Conservation (phyloP, 441 rosid genomes). For the Populus hybrid region DNA sequence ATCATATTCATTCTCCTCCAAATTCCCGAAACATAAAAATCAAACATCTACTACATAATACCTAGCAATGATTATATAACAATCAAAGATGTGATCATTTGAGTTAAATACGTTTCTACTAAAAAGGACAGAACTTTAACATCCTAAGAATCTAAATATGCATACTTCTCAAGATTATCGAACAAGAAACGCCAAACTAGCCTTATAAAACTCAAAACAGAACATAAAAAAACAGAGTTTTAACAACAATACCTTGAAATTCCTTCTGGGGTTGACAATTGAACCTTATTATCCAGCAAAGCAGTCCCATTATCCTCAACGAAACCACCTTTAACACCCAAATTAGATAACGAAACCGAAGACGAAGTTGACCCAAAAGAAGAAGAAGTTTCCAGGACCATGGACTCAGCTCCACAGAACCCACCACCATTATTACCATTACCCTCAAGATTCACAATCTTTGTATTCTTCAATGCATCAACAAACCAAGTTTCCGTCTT, state of each 20-base stretch:
- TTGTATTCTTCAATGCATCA: slow-evolving; percentile 63
- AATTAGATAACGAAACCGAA: slow-evolving; percentile 51
- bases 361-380: slow-evolving; percentile 82
- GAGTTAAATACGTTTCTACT: background rate
- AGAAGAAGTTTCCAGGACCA: slow-evolving; percentile 64
- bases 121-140: background rate
- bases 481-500: slow-evolving; percentile 76
- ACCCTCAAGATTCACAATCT: slow-evolving; percentile 38
- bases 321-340: slow-evolving; percentile 44
- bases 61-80: background rate
- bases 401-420: slow-evolving; percentile 52
- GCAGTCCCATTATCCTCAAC: slow-evolving; percentile 34
- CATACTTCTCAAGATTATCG: background rate
- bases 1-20: background rate
- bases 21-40: background rate
- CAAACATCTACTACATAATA: background rate
- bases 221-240: background rate
- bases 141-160: background rate
- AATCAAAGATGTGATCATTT: background rate
- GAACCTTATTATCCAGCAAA: slow-evolving; percentile 28
- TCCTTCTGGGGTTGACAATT: slow-evolving; percentile 37
- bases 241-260: slow-evolving; percentile 33
- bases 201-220: background rate
- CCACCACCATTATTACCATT: slow-evolving; percentile 29
- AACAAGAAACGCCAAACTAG: background rate